phyloP scores from a whole-genome alignment of 176 grass and related monocot genomes.

The Oryza glumipatula region DNA sequence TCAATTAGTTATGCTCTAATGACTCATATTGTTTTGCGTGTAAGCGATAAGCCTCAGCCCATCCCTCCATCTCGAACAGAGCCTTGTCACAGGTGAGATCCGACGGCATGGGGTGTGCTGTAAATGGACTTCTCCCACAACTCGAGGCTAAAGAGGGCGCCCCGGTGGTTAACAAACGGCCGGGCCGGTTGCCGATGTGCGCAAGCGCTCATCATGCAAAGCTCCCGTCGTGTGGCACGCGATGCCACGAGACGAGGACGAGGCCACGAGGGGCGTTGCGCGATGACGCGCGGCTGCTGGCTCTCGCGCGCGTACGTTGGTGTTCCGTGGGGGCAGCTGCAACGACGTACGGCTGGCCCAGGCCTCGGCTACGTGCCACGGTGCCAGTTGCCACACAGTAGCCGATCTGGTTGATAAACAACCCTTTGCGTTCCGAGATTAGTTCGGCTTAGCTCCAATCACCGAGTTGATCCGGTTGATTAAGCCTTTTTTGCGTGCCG shows the following conservation, averaged over 20 bases:
- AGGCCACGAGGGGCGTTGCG: too few species aligned
- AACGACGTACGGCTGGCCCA: not conserved
- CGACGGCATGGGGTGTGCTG: too few species aligned
- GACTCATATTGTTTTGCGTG: too few species aligned
- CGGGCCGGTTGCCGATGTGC: not conserved
- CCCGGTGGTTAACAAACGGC: not conserved
- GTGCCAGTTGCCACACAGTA: not conserved
- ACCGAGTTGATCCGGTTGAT: not conserved
- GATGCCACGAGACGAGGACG: not conserved
- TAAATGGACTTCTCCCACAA: too few species aligned
- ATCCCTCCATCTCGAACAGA: too few species aligned
- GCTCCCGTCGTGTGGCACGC: not conserved
- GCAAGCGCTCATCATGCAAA: not conserved
- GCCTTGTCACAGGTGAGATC: too few species aligned
- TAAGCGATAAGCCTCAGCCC: too few species aligned
- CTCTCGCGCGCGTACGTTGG: not conserved
- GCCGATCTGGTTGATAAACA: not conserved
- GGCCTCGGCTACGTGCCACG: not conserved
- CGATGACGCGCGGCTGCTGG: not conserved
- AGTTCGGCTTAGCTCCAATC: too few species aligned
- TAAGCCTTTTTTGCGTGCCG: not conserved
- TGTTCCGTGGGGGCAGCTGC: not conserved
- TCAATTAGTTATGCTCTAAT: too few species aligned
- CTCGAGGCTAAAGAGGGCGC: too few species aligned
- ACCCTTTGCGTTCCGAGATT: not conserved